phyloP scores from a whole-genome alignment of 2,329 filamentous ascomycete species.

The Cadophora gregata region DNA sequence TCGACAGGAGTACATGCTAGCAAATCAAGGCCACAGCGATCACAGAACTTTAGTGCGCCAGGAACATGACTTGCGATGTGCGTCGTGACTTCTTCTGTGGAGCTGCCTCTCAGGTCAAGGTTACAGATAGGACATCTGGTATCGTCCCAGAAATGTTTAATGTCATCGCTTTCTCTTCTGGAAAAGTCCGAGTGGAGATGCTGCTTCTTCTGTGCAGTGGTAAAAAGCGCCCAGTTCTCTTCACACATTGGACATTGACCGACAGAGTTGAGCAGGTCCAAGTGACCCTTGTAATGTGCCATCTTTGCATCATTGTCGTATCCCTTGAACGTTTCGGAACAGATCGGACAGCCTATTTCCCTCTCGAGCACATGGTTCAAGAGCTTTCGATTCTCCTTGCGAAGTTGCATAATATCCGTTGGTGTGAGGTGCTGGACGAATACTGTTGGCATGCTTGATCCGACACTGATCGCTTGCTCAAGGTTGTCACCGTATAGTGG shows the following conservation, averaged over 20 bases:
- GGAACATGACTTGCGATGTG: slow-evolving; percentile 38
- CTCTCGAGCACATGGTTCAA: slow-evolving; percentile 37
- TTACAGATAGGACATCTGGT: slow-evolving; percentile 39
- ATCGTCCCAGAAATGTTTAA: slow-evolving; percentile 31
- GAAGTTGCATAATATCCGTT: slow-evolving; percentile 34
- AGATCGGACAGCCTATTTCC: slow-evolving; percentile 34
- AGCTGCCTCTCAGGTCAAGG: slow-evolving; percentile 25
- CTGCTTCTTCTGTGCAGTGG: slow-evolving; percentile 30
- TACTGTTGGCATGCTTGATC: slow-evolving; percentile 32
- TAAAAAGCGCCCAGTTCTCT: slow-evolving; percentile 34
- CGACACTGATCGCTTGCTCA: slow-evolving; percentile 30
- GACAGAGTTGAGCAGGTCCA: slow-evolving; percentile 29
- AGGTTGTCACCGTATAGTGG: slow-evolving; percentile 33
- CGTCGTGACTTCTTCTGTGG: slow-evolving; percentile 26
- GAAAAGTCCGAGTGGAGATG: slow-evolving; percentile 34
- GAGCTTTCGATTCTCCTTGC: slow-evolving; percentile 34
- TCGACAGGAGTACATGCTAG: slow-evolving; percentile 17
- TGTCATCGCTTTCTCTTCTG: slow-evolving; percentile 14
- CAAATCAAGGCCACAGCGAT: slow-evolving; percentile 32
- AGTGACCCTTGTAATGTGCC: slow-evolving; percentile 33
- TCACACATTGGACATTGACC: slow-evolving; percentile 39
- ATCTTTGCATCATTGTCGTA: slow-evolving; percentile 29
- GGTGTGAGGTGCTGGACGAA: slow-evolving; percentile 36
- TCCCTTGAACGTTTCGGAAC: slow-evolving; percentile 26
- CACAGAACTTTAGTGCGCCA: slow-evolving; percentile 36